A percentile compares a stretch with the other conserved stretches of the same genome.
Evolutionary conservation across 768 basidiomycete genomes (phyloP).

Genomic region (Porpolomopsis calyptriformis): DNA sequence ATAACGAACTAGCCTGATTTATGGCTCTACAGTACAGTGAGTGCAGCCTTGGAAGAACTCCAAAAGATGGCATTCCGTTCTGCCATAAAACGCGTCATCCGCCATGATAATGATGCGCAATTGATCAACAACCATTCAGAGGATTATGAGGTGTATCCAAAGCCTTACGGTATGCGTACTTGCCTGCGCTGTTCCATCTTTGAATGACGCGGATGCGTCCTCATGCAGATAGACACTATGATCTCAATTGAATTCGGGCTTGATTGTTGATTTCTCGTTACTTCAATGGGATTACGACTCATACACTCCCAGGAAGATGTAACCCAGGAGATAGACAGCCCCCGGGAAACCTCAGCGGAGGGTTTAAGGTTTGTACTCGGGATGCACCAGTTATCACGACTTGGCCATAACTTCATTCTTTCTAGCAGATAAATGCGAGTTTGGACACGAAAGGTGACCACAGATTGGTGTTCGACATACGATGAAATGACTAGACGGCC

Average conservation of each 20-base stretch:
- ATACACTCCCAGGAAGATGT: not conserved
- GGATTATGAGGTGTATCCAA: constrained; percentile 3
- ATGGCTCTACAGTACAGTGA: not conserved
- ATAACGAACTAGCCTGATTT: not conserved
- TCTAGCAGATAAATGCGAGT: not conserved
- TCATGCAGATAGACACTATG: constrained; percentile 6
- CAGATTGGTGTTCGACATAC: not conserved
- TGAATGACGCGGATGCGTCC: not conserved
- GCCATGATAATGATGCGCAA: not conserved
- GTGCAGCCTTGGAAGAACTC: no score
- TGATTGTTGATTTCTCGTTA: not conserved
- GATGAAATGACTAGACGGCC: not conserved
- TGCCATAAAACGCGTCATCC: constrained; percentile 1
- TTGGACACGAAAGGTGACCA: not conserved
- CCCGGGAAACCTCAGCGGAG: not conserved
- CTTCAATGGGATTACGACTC: not conserved
- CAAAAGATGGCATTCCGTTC: not conserved
- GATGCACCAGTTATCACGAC: not conserved
- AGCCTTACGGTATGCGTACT: constrained; percentile 4
- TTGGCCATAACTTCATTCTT: no score
- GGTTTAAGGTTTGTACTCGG: not conserved
- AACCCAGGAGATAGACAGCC: not conserved
- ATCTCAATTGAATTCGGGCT: constrained; percentile 4
- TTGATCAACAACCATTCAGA: not conserved
- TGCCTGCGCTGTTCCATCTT: not conserved